A percentile compares a stretch with the other conserved stretches of the same genome.
Conservation (phyloP, 208 protist genomes). For the Acanthamoeba divionensis region DNA sequence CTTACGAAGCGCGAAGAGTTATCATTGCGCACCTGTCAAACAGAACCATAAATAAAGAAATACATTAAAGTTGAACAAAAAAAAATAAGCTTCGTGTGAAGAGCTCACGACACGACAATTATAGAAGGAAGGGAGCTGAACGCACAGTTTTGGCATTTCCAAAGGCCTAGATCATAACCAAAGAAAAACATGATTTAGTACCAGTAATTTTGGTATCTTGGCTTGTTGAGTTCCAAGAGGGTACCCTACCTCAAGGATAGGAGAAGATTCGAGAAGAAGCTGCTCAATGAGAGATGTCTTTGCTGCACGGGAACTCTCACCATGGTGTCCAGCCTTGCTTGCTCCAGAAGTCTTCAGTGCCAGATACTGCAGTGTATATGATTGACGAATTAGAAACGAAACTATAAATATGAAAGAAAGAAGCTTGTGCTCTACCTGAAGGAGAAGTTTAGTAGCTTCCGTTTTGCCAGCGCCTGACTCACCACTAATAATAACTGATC, state of each 20-base stretch:
- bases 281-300: slow-evolving; percentile 54
- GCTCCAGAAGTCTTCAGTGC: slow-evolving; percentile 57
- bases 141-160: slow-evolving; percentile 59
- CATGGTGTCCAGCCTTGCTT: slow-evolving; percentile 39
- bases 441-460: slow-evolving; percentile 80
- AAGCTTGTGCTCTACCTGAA: slow-evolving; percentile 55
- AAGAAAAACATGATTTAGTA: no score
- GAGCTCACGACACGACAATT: not conserved
- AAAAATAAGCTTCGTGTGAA: not conserved
- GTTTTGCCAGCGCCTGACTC: slow-evolving; percentile 81
- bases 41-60: not conserved
- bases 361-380: slow-evolving; percentile 78
- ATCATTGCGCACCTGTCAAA: slow-evolving; percentile 50
- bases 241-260: slow-evolving; percentile 80
- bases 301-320: not conserved
- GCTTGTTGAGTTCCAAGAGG: no score
- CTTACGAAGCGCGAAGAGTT: slow-evolving; percentile 58
- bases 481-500: slow-evolving; percentile 79
- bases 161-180: not conserved
- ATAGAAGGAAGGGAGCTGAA: not conserved
- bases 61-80: not conserved
- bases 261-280: slow-evolving; percentile 71
- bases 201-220: no score
- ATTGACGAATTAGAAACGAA: no score
- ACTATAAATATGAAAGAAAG: no score